Evolutionary conservation across 2,329 filamentous ascomycete genomes (phyloP).

Genomic region (Botrytis porri): DNA sequence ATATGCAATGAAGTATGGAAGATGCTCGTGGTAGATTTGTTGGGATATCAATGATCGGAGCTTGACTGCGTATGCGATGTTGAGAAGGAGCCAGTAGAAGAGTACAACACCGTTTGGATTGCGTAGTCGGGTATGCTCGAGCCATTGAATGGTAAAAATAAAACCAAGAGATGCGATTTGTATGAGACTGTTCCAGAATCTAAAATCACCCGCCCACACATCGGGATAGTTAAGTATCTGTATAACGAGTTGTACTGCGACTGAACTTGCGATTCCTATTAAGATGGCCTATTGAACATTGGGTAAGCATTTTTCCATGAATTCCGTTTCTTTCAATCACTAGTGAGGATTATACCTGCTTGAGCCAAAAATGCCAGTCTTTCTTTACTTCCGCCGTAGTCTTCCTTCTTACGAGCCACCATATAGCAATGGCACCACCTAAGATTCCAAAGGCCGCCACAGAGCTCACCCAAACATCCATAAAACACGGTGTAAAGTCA

Average conservation of each 20-base stretch:
- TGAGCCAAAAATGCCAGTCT: slow-evolving; percentile 90
- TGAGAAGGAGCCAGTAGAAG: slow-evolving; percentile 70
- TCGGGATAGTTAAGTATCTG: slow-evolving; percentile 58
- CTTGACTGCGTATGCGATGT: slow-evolving; percentile 63
- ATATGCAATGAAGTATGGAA: slow-evolving; percentile 64
- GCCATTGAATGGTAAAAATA: slow-evolving; percentile 64
- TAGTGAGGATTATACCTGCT: slow-evolving; percentile 62
- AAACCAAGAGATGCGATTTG: slow-evolving; percentile 60
- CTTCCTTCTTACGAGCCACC: slow-evolving; percentile 72
- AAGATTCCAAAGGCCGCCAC: slow-evolving; percentile 79
- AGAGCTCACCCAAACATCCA: slow-evolving; percentile 81
- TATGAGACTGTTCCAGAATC: slow-evolving; percentile 67
- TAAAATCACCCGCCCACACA: slow-evolving; percentile 62
- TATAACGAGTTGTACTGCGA: slow-evolving; percentile 58
- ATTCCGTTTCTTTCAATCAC: slow-evolving; percentile 21
- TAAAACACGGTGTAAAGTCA: slow-evolving; percentile 96
- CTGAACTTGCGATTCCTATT: slow-evolving; percentile 53
- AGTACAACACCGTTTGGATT: slow-evolving; percentile 69
- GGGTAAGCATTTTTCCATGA: slow-evolving; percentile 18
- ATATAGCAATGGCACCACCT: slow-evolving; percentile 72
- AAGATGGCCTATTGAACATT: slow-evolving; percentile 50
- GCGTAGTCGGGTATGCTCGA: slow-evolving; percentile 66
- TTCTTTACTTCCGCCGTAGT: slow-evolving; percentile 66
- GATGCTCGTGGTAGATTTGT: slow-evolving; percentile 51
- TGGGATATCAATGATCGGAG: slow-evolving; percentile 65